Evolutionary conservation across 768 basidiomycete species (phyloP), one percentile per base, ranked within the genome.

Genomic region (Fistulinella prunicolor): DNA sequence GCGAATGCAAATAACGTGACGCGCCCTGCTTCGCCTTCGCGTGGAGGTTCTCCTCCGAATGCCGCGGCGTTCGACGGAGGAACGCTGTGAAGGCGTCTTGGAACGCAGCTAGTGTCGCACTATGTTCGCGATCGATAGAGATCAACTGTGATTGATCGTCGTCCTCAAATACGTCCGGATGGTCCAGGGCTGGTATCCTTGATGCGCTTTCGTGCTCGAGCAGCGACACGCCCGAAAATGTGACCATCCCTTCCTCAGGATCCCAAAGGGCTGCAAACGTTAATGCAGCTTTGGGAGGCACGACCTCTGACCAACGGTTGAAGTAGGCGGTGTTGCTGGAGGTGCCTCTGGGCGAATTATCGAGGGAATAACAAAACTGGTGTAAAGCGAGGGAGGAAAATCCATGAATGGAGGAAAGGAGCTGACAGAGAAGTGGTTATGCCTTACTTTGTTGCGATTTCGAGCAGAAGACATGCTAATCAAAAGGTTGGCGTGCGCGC

Each of bases 211-310:
- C 65, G 16, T 58, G 46, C 30, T 71, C 68, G 23, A 78, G 63
- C 29, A 82, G 71, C 42, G 69, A 63, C 22, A 77, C 72, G 22
- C 74, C 77, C 1, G 80, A 80, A 58, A 83, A 82, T 26, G 75
- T 73, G 50, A 82, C 70, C 54, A 82, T 72, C 28, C 79, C 82
- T 6, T 80, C 75, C 1, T 76, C 73, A 2, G 77, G 75, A 49
- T 81, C 80, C 77, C 77, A 84, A 26, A 82, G 60, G 6, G 80
- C 79, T 4, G 78, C 82, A 54, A 84, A 84, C 3, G 75, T 79
- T 51, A 83, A 66, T 3, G 74, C 80, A 22, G 76, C 67, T 45
- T 78, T 75, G 5, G 81, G 79, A 16, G 80, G 79, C 6, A 80
- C 68, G 38, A 81, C 64, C 23, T 81, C 75, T 13, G 81, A 81